Evolutionary conservation across 257 asterid genomes (phyloP).

Genomic region (Vinca minor): DNA sequence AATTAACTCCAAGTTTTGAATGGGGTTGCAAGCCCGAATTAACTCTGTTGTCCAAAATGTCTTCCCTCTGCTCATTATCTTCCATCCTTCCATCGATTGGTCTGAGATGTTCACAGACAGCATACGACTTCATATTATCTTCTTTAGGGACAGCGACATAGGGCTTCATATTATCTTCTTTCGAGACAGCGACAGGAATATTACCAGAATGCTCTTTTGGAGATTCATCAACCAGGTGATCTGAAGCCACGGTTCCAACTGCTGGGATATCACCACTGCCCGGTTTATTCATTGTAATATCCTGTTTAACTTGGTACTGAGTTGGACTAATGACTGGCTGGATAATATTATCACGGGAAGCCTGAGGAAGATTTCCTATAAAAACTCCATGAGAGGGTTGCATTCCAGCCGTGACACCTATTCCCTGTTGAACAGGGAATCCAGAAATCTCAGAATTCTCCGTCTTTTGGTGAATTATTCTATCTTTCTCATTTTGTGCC

Average conservation of each 20-base stretch:
- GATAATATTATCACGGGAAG: constrained; percentile 34
- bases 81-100: constrained; percentile 64
- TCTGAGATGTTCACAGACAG: constrained; percentile 44
- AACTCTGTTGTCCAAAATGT: constrained; percentile 24
- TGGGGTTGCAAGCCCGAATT: constrained; percentile 27
- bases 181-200: constrained; percentile 32
- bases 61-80: constrained; percentile 34
- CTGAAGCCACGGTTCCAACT: constrained; percentile 33
- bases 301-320: constrained; percentile 51
- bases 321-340: constrained; percentile 41
- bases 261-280: constrained; percentile 33
- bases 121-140: constrained; percentile 31
- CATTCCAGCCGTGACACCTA: constrained; percentile 37
- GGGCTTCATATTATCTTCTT: constrained; percentile 39
- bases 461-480: constrained; percentile 23
- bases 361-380: constrained; percentile 38
- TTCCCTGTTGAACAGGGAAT: constrained; percentile 36
- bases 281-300: constrained; percentile 31
- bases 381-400: constrained; percentile 45
- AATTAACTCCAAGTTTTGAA: constrained; percentile 28
- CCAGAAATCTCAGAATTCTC: constrained; percentile 48
- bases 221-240: constrained; percentile 39
- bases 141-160: constrained; percentile 36
- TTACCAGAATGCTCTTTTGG: constrained; percentile 42
- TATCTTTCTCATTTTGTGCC: constrained; percentile 36